Base-by-base conservation (phyloP, 495 filamentous ascomycete genomes). In the Durotheca rogersii region DNA sequence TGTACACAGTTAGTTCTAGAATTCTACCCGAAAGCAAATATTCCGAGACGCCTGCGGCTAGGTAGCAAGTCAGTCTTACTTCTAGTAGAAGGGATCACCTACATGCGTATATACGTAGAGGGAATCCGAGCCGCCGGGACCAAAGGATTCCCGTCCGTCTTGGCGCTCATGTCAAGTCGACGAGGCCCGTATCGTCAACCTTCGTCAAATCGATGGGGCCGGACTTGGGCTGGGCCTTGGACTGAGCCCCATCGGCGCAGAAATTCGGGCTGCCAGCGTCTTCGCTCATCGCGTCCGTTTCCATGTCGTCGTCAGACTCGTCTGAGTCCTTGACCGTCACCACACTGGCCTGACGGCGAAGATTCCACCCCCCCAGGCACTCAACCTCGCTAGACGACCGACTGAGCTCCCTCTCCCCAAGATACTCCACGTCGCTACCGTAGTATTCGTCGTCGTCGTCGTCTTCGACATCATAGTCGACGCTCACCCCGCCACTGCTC, bases 371-470 rank as follows among this genome's bases (percentile, higher is more conserved):
- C n/a, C 54, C 54, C 12, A 58, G 21, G 27, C 27, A 48, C 11
- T 58, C 41, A 0, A 58, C 39, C 20, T 47, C 43, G 12, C 48
- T 58, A 9, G 11, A 15, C 3, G 11, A 17, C 12, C 34, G 41
- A 7, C 47, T 21, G 31, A 48, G 30, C 15, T 30, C 27, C 16
- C 49, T 53, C n/a, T 31, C 30, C 4, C 46, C 59, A 7, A 62
- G 16, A 27, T 46, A 62, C 25, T 62, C 45, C 0, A 62, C 34
- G 1, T 60, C 53, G 19, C 47, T 48, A 19, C 27, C 51, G 1
- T 29, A 42, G 37, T 41, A 35, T 17, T 30, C 20, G 32, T 12
- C 32, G 32, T 35, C 11, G 25, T 12, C 18, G 3, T 55, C 43
- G 29, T 39, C 23, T 11, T 58, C 60, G 9, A 21, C 12, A 38